Evolutionary conservation across 179 eudicot genomes (phyloP).

Genomic region (Corrigiola litoralis): DNA sequence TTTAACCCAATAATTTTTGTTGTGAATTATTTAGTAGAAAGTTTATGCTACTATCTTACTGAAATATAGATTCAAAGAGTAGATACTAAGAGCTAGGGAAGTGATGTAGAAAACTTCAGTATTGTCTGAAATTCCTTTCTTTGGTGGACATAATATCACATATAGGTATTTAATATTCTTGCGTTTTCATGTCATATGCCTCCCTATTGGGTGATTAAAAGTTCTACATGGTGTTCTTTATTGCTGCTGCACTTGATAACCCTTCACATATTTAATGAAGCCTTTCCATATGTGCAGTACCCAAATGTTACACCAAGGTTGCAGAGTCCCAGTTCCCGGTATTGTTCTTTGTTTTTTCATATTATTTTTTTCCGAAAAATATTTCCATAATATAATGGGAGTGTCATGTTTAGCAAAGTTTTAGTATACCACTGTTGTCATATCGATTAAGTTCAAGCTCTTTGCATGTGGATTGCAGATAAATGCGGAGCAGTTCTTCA

Average conservation of each 20-base stretch:
- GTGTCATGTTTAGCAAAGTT: background rate
- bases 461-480: slow-evolving; percentile 45
- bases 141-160: background rate
- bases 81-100: background rate
- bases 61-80: no score
- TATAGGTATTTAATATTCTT: background rate
- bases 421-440: background rate
- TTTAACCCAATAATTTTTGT: no score
- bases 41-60: no score
- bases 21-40: no score
- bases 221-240: no score
- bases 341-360: slow-evolving; percentile 13
- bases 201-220: no score
- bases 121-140: background rate
- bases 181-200: background rate
- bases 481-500: slow-evolving; percentile 71
- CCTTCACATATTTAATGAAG: slow-evolving; percentile 1
- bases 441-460: background rate
- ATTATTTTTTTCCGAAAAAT: background rate
- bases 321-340: slow-evolving; percentile 89
- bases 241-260: background rate
- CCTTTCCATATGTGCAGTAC: slow-evolving; percentile 51
- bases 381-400: background rate
- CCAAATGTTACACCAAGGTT: slow-evolving; percentile 55
- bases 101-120: background rate